Evolutionary conservation across 1,284 basidiomycete genomes (phyloP), one percentile per base, ranked within the genome.

Genomic region (Peniophora sp.): DNA sequence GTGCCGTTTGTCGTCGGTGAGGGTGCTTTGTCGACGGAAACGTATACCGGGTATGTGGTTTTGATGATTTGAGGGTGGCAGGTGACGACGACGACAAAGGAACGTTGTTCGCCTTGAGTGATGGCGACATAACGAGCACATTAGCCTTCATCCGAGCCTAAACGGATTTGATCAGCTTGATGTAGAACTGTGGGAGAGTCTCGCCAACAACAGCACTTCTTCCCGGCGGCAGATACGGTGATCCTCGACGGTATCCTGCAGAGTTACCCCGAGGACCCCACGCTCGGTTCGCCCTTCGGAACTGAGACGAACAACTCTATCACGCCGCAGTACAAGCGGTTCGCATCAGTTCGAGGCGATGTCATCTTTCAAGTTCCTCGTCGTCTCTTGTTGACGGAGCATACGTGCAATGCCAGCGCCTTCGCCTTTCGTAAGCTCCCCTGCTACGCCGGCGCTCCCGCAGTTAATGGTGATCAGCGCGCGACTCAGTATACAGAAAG

Each of bases 341-440:
- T 80, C 2, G 70, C 78, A 3, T 67, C 76, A 0, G 63, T 81
- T 52, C 64, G 65, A 44, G 78, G 76, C 0, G 79, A 81, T 51
- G 60, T 64, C 3, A 64, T 72, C 1, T 79, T 81, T 62, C 76
- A 79, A 51, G 75, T 68, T 0, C 75, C 76, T 3, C 64, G 79
- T 15, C 63, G 77, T n/a, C 74, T 75, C 61, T 69, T 82, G 55
- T 56, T 81, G 12, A 57, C 75, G 39, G 60, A 66, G 24, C 63
- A 61, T 1, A 64, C 74, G 0, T 23, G 24, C n/a, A 55, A 50
- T 41, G 51, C 57, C 54, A 62, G 65, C 10, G 67, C 68, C 0
- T 81, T 76, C 74, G 68, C 70, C 0, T 82, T 68, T 60, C 22
- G 77, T 78, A 55, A 48, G 68, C 14, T 48, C 35, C 3, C 5